A percentile compares a stretch with the other conserved stretches of the same genome.
phyloP scores from a whole-genome alignment of 129 eudicot genomes.

The Deinandra increscens region DNA sequence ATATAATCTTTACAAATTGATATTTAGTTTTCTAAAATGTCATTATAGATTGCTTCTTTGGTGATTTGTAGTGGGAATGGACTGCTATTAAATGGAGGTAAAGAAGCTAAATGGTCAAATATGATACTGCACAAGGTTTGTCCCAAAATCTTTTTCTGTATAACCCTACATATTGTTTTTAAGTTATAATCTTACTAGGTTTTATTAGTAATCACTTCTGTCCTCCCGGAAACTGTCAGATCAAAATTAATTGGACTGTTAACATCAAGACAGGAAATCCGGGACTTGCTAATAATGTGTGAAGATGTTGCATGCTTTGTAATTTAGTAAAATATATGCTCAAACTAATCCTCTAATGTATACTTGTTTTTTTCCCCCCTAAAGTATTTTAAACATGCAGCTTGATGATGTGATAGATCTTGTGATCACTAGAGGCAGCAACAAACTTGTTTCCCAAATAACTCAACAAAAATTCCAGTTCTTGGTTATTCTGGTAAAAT shows the following conservation, averaged over 20 bases:
- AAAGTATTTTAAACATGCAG: constrained; percentile 34
- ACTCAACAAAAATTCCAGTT: constrained; percentile 86
- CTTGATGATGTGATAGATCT: no score
- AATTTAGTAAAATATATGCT: neutral
- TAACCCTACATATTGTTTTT: neutral
- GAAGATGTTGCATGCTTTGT: no score
- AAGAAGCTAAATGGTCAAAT: constrained; percentile 79
- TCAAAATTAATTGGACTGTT: constrained; percentile 67
- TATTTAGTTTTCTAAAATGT: constrained; percentile 2
- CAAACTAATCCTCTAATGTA: neutral
- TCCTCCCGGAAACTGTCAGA: constrained; percentile 74
- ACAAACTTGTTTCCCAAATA: constrained; percentile 81
- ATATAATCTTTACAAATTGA: no score
- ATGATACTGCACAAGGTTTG: constrained; percentile 82
- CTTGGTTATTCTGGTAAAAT: constrained; percentile 83
- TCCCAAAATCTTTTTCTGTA: neutral
- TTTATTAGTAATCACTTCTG: constrained; percentile 55
- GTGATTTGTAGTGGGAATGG: constrained; percentile 93
- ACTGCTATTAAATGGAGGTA: constrained; percentile 83
- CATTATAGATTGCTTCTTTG: constrained; percentile 79
- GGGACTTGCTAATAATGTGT: constrained; percentile 75
- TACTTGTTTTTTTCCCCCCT: neutral
- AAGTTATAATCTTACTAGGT: constrained; percentile 2
- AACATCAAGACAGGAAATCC: constrained; percentile 79
- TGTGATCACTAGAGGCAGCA: constrained; percentile 99